A percentile compares a stretch with the other conserved stretches of the same genome.
phyloP scores from a whole-genome alignment of 2,329 filamentous ascomycete genomes.

The Alternaria sp. region DNA sequence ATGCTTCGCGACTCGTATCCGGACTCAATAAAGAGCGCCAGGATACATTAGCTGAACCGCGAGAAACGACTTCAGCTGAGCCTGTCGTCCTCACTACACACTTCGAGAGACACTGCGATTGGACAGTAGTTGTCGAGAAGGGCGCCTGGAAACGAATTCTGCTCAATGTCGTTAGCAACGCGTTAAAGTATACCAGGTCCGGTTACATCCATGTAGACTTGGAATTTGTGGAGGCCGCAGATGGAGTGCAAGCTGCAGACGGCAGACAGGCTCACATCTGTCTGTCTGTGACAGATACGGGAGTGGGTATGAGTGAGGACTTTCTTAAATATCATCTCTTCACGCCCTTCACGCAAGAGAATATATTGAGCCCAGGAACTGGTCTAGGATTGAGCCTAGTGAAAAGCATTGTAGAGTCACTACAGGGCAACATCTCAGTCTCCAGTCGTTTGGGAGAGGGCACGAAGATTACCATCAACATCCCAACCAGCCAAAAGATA shows the following conservation, averaged over 20 bases:
- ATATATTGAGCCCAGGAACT: conserved; percentile 27
- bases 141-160: conserved; percentile 31
- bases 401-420: conserved; percentile 27
- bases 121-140: conserved; percentile 12
- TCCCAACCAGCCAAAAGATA: conserved; percentile 3
- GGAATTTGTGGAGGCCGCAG: conserved; percentile 3
- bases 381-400: conserved; percentile 37
- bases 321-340: conserved; percentile 31
- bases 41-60: neutral
- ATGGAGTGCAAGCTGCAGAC: neutral
- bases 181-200: conserved; percentile 31
- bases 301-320: conserved; percentile 34
- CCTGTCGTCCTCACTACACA: conserved; percentile 14
- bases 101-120: conserved; percentile 10
- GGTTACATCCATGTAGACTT: conserved; percentile 27
- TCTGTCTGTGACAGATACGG: conserved; percentile 44
- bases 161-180: conserved; percentile 36
- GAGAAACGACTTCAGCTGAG: neutral
- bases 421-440: conserved; percentile 32
- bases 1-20: conserved; percentile 7
- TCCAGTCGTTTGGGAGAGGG: conserved; percentile 18
- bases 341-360: conserved; percentile 36
- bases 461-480: conserved; percentile 18
- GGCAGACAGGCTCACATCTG: conserved; percentile 19
- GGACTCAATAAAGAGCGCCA: conserved; percentile 10